Conservation (phyloP, 176 grass and related monocot species). For the Triticum timopheevii region DNA sequence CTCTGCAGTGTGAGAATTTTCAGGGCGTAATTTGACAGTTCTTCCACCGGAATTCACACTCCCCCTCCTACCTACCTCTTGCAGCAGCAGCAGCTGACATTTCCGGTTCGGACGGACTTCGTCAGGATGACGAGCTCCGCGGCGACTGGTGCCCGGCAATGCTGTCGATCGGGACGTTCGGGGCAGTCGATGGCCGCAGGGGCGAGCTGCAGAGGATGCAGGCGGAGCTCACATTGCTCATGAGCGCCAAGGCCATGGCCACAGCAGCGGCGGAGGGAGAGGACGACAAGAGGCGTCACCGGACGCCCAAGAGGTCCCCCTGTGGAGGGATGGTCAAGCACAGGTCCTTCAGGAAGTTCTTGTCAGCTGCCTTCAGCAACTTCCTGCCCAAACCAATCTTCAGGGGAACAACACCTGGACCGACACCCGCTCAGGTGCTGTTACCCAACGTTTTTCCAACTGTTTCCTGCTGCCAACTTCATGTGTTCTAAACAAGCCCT, state of each 20-base stretch:
- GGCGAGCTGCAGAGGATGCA: neutral
- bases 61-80: too few relatives aligned
- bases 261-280: neutral
- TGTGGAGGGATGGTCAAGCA: neutral
- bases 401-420: neutral
- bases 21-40: neutral
- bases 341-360: neutral
- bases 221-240: neutral
- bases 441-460: neutral
- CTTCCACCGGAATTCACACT: neutral
- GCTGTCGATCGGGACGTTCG: neutral
- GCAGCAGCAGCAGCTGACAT: too few relatives aligned
- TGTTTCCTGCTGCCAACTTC: too few relatives aligned
- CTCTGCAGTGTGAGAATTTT: neutral
- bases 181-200: neutral
- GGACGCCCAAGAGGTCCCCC: neutral
- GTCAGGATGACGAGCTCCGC: neutral
- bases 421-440: too few relatives aligned
- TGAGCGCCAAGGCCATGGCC: neutral
- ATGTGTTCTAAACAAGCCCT: too few relatives aligned
- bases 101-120: neutral
- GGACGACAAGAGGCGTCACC: neutral
- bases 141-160: neutral
- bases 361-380: neutral
- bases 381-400: neutral